Evolutionary conservation across 2,329 filamentous ascomycete genomes (phyloP).

Genomic region (Fusarium pseudonygamai): DNA sequence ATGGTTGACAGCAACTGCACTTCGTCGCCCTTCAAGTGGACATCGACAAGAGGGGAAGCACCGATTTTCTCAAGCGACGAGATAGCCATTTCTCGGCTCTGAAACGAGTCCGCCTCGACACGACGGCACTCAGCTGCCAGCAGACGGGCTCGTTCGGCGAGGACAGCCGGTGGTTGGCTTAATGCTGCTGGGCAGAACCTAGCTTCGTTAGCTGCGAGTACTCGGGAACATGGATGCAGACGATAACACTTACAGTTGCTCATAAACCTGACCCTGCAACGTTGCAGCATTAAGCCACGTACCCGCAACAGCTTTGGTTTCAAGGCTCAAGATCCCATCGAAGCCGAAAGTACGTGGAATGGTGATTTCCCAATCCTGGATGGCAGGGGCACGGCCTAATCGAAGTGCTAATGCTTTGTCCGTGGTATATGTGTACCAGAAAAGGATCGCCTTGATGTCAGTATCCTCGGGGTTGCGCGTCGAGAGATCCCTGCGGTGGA

Average conservation of each 20-base stretch:
- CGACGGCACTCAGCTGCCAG: conserved; percentile 52
- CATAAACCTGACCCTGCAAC: conserved; percentile 68
- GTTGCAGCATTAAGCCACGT: conserved; percentile 65
- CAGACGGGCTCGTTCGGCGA: conserved; percentile 51
- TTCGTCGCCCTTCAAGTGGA: conserved; percentile 58
- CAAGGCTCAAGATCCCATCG: conserved; percentile 51
- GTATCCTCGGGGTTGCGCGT: conserved; percentile 46
- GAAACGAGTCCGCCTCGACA: conserved; percentile 50
- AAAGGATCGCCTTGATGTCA: conserved; percentile 54
- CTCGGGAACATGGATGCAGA: not conserved
- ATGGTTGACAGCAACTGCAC: conserved; percentile 59
- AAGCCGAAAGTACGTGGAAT: conserved; percentile 55
- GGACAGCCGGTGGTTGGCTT: conserved; percentile 50
- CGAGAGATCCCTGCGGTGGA: conserved; percentile 57
- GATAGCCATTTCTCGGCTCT: conserved; percentile 48
- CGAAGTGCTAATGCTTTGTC: conserved; percentile 68
- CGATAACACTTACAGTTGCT: conserved; percentile 50
- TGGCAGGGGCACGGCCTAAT: conserved; percentile 65
- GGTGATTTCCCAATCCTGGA: conserved; percentile 69
- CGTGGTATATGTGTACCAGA: conserved; percentile 64
- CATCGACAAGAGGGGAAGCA: conserved; percentile 53
- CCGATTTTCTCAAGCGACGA: conserved; percentile 51
- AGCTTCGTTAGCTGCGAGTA: not conserved
- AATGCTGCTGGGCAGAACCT: conserved; percentile 63
- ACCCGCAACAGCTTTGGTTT: conserved; percentile 53